Evolutionary conservation across 352 stramenopile genomes (phyloP).

Genomic region (Globisporangium emineosum): DNA sequence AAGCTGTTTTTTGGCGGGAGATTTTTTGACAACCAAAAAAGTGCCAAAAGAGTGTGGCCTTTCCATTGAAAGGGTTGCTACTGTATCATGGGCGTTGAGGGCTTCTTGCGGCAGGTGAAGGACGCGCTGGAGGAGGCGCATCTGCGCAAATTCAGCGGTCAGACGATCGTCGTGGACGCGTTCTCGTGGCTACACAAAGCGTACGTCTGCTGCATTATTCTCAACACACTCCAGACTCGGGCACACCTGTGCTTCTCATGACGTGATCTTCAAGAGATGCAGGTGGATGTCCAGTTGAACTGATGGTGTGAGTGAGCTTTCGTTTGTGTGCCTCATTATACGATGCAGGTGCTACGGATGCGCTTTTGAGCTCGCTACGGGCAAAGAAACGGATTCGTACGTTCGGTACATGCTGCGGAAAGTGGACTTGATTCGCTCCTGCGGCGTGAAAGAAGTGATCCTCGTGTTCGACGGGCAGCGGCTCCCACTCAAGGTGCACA

Average conservation of each 20-base stretch:
- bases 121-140: conserved; percentile 54
- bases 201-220: conserved; percentile 28
- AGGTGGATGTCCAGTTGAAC: neutral
- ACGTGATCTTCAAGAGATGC: neutral
- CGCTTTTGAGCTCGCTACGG: conserved; percentile 68
- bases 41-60: neutral
- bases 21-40: conserved; percentile 2
- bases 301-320: neutral
- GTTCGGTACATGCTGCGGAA: conserved; percentile 76
- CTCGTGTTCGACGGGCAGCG: conserved; percentile 78
- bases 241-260: neutral
- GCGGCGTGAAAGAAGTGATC: conserved; percentile 49
- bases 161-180: conserved; percentile 66
- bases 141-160: conserved; percentile 42
- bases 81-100: conserved; percentile 55
- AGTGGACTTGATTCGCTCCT: conserved; percentile 55
- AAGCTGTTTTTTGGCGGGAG: conserved; percentile 8
- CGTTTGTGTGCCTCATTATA: neutral
- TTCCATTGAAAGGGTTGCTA: neutral
- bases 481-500: conserved; percentile 59
- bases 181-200: conserved; percentile 83
- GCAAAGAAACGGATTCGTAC: conserved; percentile 59
- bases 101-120: conserved; percentile 57
- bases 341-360: conserved; percentile 66
- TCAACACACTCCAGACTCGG: neutral